Percentiles rank a stretch among this genome's conserved stretches.
phyloP scores from a whole-genome alignment of 2,329 filamentous ascomycete genomes.

The Fusarium sp. region DNA sequence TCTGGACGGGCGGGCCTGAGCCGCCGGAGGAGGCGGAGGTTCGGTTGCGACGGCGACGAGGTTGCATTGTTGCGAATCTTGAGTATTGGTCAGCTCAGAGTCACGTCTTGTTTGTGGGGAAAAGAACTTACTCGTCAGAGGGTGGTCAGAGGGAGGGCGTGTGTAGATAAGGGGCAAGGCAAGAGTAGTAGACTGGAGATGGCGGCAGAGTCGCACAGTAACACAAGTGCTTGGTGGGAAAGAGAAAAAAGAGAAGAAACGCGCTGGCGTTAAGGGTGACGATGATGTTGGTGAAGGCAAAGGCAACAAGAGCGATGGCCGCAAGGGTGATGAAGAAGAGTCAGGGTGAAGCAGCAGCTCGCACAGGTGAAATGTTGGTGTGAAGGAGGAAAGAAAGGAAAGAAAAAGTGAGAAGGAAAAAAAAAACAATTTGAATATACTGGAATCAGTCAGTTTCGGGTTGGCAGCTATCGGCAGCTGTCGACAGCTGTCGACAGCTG shows the following conservation, averaged over 20 bases:
- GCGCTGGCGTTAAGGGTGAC: constrained; percentile 14
- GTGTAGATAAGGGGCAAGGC: constrained; percentile 5
- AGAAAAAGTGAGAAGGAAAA: too few species aligned
- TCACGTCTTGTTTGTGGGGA: too few species aligned
- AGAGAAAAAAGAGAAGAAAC: neutral
- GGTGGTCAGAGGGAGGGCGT: neutral
- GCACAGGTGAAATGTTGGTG: neutral
- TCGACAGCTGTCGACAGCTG: too few species aligned
- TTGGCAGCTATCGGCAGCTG: too few species aligned
- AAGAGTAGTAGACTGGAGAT: neutral
- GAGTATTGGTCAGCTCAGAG: too few species aligned
- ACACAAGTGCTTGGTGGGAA: constrained; percentile 9
- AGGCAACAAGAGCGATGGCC: neutral
- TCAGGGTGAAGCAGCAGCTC: constrained; percentile 7
- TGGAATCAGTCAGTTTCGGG: too few species aligned
- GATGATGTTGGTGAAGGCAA: neutral
- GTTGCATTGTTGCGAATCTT: too few species aligned
- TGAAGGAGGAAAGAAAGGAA: too few species aligned
- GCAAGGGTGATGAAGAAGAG: constrained; percentile 6
- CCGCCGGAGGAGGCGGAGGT: too few species aligned
- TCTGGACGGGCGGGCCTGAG: neutral
- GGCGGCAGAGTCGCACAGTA: constrained; percentile 11
- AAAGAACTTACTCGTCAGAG: too few species aligned
- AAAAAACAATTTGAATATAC: too few species aligned
- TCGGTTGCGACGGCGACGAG: neutral